phyloP scores from a whole-genome alignment of 2,329 filamentous ascomycete genomes.

The Talaromyces sp. region DNA sequence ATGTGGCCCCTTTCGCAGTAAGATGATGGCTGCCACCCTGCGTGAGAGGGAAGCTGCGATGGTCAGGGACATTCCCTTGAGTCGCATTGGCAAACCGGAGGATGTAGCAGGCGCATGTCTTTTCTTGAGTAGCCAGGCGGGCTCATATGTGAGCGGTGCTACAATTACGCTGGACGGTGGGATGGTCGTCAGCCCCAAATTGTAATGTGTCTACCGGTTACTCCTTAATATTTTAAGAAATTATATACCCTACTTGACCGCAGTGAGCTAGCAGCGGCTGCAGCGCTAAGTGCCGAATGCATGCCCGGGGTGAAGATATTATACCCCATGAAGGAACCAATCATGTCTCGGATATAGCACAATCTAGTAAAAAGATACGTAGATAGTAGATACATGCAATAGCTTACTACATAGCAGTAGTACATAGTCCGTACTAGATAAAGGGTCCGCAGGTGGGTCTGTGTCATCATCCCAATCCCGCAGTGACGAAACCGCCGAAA shows the following conservation, averaged over 20 bases:
- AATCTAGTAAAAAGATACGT: not conserved
- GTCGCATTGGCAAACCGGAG: conserved; percentile 63
- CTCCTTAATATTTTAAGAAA: too few species aligned
- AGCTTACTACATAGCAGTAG: not conserved
- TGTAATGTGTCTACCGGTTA: conserved; percentile 26
- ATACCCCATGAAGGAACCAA: not conserved
- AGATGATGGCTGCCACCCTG: conserved; percentile 55
- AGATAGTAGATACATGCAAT: too few species aligned
- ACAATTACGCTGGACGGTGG: conserved; percentile 63
- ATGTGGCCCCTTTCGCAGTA: conserved; percentile 61
- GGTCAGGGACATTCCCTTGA: conserved; percentile 59
- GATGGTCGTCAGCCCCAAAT: conserved; percentile 38
- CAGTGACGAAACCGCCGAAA: conserved; percentile 11
- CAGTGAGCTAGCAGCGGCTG: not conserved
- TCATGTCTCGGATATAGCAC: not conserved
- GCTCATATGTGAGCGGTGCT: conserved; percentile 64
- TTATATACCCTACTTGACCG: not conserved
- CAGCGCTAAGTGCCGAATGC: not conserved
- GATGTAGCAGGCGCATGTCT: conserved; percentile 71
- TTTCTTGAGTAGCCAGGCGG: conserved; percentile 66
- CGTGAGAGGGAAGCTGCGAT: conserved; percentile 50
- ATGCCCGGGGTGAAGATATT: not conserved
- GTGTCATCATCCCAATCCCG: conserved; percentile 12
- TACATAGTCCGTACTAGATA: not conserved
- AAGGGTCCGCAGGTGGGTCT: not conserved